A percentile compares a stretch with the other conserved stretches of the same genome.
Conservation (phyloP, 1,139 yeast species). For the Saccharomyces pastorianus region DNA sequence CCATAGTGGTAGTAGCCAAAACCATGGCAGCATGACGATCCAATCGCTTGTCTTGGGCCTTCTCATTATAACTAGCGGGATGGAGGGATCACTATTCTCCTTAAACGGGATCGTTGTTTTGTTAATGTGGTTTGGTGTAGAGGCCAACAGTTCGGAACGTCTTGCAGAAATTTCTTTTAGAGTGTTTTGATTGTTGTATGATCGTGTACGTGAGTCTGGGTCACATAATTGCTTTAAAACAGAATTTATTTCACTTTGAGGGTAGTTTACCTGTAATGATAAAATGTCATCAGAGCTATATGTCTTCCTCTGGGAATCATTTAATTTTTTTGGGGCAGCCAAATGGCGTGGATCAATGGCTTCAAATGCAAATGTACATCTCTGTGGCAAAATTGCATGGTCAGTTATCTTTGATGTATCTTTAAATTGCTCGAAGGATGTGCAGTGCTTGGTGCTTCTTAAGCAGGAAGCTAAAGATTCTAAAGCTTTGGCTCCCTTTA, state of each 20-base stretch:
- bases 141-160: constrained; percentile 29
- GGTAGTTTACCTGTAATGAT: constrained; percentile 13
- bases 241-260: constrained; percentile 17
- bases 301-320: constrained; percentile 3
- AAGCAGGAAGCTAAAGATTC: constrained; percentile 50
- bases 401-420: constrained; percentile 33
- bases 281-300: constrained; percentile 15
- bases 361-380: constrained; percentile 47
- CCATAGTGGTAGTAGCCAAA: constrained; percentile 88
- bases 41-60: constrained; percentile 40
- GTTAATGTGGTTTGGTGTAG: constrained; percentile 23
- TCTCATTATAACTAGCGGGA: constrained; percentile 58
- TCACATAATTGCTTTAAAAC: constrained; percentile 36
- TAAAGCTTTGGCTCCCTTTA: constrained; percentile 66
- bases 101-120: constrained; percentile 14
- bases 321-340: constrained; percentile 36
- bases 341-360: constrained; percentile 69
- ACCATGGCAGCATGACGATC: constrained; percentile 72
- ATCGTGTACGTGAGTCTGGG: constrained; percentile 40
- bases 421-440: constrained; percentile 22
- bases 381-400: constrained; percentile 44
- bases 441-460: constrained; percentile 33
- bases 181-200: constrained; percentile 55
- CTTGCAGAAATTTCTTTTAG: constrained; percentile 45
- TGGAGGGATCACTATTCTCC: constrained; percentile 34